Evolutionary conservation across 1,284 basidiomycete genomes (phyloP).

Genomic region (Cystobasidiaceae sp.): DNA sequence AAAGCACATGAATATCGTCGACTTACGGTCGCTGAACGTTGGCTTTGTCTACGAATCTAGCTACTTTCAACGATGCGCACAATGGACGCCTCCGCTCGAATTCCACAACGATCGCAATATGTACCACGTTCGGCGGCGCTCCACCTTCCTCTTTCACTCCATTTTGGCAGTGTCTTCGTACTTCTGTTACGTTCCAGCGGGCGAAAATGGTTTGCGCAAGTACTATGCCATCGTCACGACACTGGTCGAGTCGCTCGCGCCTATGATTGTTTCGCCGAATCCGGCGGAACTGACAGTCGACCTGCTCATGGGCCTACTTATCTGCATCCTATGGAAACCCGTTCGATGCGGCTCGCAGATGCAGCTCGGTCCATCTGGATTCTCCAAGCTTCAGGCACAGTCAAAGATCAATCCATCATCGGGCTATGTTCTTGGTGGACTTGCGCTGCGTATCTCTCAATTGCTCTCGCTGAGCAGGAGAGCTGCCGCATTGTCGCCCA

Average conservation of each 20-base stretch:
- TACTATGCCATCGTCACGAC: constrained; percentile 29
- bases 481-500: not conserved
- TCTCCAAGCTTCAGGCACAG: constrained; percentile 18
- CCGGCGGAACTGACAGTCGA: constrained; percentile 29
- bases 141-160: constrained; percentile 29
- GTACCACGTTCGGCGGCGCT: constrained; percentile 29
- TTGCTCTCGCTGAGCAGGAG: constrained; percentile 4
- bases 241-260: constrained; percentile 28
- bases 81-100: constrained; percentile 27
- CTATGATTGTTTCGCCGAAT: constrained; percentile 23
- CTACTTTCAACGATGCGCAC: constrained; percentile 28
- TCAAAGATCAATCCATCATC: constrained; percentile 29
- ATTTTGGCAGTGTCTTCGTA: constrained; percentile 26
- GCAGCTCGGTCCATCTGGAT: constrained; percentile 29
- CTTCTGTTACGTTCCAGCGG: constrained; percentile 28
- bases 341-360: constrained; percentile 25
- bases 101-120: constrained; percentile 25
- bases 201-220: constrained; percentile 29
- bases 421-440: constrained; percentile 22
- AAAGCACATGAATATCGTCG: too few relatives aligned
- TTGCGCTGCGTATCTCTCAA: constrained; percentile 22
- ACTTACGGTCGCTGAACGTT: not conserved
- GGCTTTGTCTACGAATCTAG: too few relatives aligned
- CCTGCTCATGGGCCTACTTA: constrained; percentile 21
- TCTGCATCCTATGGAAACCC: constrained; percentile 30